phyloP scores from a whole-genome alignment of 352 stramenopile genomes.

The Globisporangium iwayamae region DNA sequence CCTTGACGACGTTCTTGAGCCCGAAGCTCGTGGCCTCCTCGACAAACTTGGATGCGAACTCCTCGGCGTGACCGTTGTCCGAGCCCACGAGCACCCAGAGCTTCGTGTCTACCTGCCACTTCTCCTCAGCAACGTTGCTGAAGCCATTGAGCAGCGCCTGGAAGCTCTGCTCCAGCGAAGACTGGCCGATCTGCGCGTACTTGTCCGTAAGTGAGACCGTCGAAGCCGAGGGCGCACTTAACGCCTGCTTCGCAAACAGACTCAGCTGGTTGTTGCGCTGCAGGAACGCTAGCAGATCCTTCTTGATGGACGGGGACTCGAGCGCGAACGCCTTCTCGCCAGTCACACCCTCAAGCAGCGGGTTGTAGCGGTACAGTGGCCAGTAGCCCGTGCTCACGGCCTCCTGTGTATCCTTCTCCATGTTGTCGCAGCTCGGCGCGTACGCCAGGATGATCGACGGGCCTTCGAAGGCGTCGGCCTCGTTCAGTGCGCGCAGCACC shows the following conservation, averaged over 20 bases:
- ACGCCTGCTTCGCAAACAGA: conserved; percentile 79
- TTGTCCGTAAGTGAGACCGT: conserved; percentile 48
- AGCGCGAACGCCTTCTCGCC: conserved; percentile 88
- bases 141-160: conserved; percentile 73
- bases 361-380: conserved; percentile 92
- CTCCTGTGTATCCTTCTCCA: conserved; percentile 86
- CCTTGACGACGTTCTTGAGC: conserved; percentile 76
- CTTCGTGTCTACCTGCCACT: conserved; percentile 69
- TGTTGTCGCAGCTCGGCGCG: conserved; percentile 74
- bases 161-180: conserved; percentile 82
- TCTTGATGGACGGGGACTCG: conserved; percentile 89
- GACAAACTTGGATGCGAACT: conserved; percentile 66
- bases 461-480: conserved; percentile 87
- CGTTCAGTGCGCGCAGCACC: conserved; percentile 85
- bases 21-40: conserved; percentile 69
- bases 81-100: conserved; percentile 75
- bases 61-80: conserved; percentile 70
- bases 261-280: conserved; percentile 89
- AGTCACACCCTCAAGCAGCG: conserved; percentile 63
- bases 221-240: conserved; percentile 29
- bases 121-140: conserved; percentile 34
- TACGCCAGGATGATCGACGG: conserved; percentile 91
- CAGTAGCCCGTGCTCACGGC: conserved; percentile 88
- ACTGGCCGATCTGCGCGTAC: conserved; percentile 77
- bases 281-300: conserved; percentile 87